phyloP scores from a whole-genome alignment of 1,284 basidiomycete genomes.

The Sporisorium reilianum region DNA sequence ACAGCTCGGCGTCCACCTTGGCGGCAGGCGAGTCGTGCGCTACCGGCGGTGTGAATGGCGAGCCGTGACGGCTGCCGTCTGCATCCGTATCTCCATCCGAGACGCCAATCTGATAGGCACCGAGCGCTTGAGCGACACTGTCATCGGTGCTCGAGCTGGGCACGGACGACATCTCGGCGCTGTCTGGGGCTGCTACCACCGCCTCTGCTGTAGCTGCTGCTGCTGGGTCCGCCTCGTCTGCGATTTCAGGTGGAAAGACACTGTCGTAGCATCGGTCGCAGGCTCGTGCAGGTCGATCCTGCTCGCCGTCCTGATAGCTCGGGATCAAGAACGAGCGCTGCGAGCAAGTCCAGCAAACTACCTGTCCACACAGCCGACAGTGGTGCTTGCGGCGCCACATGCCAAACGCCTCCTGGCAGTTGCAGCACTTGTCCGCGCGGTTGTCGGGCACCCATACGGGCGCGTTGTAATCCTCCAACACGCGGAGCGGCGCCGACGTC shows the following conservation, averaged over 20 bases:
- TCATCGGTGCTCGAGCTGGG: constrained; percentile 42
- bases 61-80: constrained; percentile 24
- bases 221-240: constrained; percentile 25
- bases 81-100: constrained; percentile 28
- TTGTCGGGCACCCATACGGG: constrained; percentile 92
- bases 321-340: constrained; percentile 66
- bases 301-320: constrained; percentile 60
- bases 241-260: constrained; percentile 74
- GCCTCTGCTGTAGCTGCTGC: constrained; percentile 3
- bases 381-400: constrained; percentile 87
- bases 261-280: constrained; percentile 87
- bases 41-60: constrained; percentile 36
- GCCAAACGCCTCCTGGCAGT: constrained; percentile 81
- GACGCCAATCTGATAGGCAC: constrained; percentile 15
- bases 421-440: constrained; percentile 83
- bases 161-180: constrained; percentile 40
- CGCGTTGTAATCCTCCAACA: constrained; percentile 87
- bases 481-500: constrained; percentile 30
- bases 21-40: constrained; percentile 10
- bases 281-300: constrained; percentile 78
- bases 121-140: constrained; percentile 22
- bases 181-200: constrained; percentile 8
- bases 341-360: constrained; percentile 82
- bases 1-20: constrained; percentile 3
- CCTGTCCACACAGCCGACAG: constrained; percentile 87